Conservation (phyloP, 805 yeast genomes). For the Kazachstania taianensis region DNA sequence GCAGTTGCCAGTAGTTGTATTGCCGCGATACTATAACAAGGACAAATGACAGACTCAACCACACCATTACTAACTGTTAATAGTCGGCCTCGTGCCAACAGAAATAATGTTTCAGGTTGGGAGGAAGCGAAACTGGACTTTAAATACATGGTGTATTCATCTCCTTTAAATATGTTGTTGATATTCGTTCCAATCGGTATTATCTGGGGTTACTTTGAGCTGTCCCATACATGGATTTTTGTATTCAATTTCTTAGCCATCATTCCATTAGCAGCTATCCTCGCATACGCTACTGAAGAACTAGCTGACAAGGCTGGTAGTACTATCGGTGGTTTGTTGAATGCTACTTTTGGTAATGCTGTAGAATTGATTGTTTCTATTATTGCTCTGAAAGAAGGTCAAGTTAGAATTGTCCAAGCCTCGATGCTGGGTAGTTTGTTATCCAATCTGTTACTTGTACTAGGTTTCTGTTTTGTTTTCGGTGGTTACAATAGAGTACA, state of each 20-base stretch:
- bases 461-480: conserved; percentile 90
- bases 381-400: conserved; percentile 77
- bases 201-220: conserved; percentile 49
- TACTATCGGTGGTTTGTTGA: conserved; percentile 85
- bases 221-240: conserved; percentile 50
- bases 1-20: no score
- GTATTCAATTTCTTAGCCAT: conserved; percentile 78
- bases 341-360: conserved; percentile 97
- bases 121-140: conserved; percentile 19
- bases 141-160: conserved; percentile 35
- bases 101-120: conserved; percentile 5
- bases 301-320: conserved; percentile 80
- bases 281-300: conserved; percentile 91
- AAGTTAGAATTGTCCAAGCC: conserved; percentile 90
- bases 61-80: conserved; percentile 15
- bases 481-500: conserved; percentile 85
- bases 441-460: conserved; percentile 76
- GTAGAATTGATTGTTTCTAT: conserved; percentile 92
- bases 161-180: conserved; percentile 67
- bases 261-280: conserved; percentile 80
- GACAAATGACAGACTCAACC: conserved; percentile 15
- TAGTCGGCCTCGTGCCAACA: conserved; percentile 5
- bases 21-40: no score
- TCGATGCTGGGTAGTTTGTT: conserved; percentile 93
- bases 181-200: conserved; percentile 86